Percentiles rank a stretch among this genome's conserved stretches.
Conservation (phyloP, 169 alveolate species). For the Babesia ovis region DNA sequence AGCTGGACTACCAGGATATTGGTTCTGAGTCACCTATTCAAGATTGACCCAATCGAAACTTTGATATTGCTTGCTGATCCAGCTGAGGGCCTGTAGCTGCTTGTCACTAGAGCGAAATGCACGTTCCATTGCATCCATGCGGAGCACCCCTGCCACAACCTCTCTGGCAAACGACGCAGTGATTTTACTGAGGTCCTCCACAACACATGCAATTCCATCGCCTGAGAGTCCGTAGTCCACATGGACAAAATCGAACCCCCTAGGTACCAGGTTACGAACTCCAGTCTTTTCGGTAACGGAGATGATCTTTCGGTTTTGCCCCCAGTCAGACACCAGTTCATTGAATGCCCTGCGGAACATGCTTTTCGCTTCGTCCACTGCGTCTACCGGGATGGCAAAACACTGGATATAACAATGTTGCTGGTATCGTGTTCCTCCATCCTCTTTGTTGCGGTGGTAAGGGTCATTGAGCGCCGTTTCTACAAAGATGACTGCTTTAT, state of each 20-base stretch:
- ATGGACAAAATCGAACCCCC: conserved; percentile 64
- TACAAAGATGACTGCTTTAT: conserved; percentile 45
- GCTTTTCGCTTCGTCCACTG: conserved; percentile 42
- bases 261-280: conserved; percentile 57
- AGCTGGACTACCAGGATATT: conserved; percentile 53
- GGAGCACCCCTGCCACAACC: conserved; percentile 50
- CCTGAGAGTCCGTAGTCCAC: conserved; percentile 63
- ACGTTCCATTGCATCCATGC: conserved; percentile 46
- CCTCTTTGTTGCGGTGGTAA: conserved; percentile 26
- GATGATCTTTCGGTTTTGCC: conserved; percentile 33
- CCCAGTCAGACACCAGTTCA: conserved; percentile 59
- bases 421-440: not conserved
- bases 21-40: conserved; percentile 25
- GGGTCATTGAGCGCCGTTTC: conserved; percentile 40
- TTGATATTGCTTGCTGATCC: conserved; percentile 33
- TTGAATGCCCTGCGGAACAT: conserved; percentile 41
- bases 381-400: conserved; percentile 36
- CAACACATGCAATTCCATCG: conserved; percentile 60
- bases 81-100: conserved; percentile 28
- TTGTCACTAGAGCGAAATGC: conserved; percentile 42
- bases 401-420: conserved; percentile 57
- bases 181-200: conserved; percentile 45
- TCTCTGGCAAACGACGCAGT: conserved; percentile 28
- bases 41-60: conserved; percentile 50
- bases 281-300: conserved; percentile 56